Evolutionary conservation across 768 basidiomycete genomes (phyloP), one percentile per base, ranked within the genome.

Genomic region (Mycena amicta): DNA sequence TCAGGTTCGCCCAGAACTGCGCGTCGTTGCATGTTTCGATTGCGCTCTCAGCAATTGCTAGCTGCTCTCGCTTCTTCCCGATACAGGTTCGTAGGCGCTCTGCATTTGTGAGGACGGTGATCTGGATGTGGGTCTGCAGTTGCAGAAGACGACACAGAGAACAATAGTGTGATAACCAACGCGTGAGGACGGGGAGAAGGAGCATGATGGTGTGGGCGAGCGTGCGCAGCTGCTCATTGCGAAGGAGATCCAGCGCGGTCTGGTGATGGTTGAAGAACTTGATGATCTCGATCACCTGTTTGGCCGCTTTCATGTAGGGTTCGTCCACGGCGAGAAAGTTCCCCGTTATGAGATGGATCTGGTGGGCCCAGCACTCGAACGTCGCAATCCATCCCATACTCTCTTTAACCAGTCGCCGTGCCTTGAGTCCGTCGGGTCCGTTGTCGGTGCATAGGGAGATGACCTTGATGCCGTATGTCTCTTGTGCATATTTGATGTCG

Each of bases 221-320:
- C 26, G 25, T 4, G 20, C 11, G 0, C 16, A 25, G 12, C 54
- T 65, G 61, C 52, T 62, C 51, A 1, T 31, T 20, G 5, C 56
- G 59, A 15, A 67, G 53, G 3, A 63, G 47, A 27, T 59, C 67
- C 6, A 71, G 67, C 0, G 66, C 68, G 5, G 39, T 45, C 0
- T 57, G 46, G 39, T 74, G 70, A 53, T 68, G 65, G 28, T 67
- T 68, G 28, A 73, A 70, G 71, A 70, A 73, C 39, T 68, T 72
- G 49, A 73, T 66, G 16, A 73, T 45, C 20, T 65, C 62, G 0
- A 63, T 16, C 1, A 67, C 71, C 3, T 56, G 2, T 12, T 64
- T 54, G 26, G 64, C 53, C 22, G 45, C 33, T 3, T 55, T 18
- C 15, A 67, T 52, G 37, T 65, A 61, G 6, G 11, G 26, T 23